Evolutionary conservation across 75 land plant genomes (phyloP).

Genomic region (Isoetes taiwanensis): DNA sequence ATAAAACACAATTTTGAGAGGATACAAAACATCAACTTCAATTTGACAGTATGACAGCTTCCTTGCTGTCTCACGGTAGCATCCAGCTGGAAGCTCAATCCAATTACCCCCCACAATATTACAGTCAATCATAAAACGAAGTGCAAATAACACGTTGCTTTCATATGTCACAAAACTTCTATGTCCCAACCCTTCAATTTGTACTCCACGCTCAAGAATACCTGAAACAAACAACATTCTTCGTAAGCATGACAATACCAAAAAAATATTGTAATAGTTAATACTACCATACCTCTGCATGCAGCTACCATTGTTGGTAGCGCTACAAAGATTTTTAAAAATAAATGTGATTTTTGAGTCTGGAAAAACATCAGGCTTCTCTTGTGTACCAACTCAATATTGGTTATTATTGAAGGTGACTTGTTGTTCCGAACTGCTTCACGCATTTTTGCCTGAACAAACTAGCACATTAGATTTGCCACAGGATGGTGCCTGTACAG

Average conservation of each 20-base stretch:
- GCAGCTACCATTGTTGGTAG: slow-evolving; percentile 94
- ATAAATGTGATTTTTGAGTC: slow-evolving; percentile 50
- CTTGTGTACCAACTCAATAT: slow-evolving; percentile 68
- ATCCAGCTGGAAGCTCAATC: slow-evolving; percentile 83
- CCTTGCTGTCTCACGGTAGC: slow-evolving; percentile 33
- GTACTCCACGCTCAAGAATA: slow-evolving; percentile 79
- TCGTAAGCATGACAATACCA: neutral
- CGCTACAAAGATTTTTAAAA: slow-evolving; percentile 80
- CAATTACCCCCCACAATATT: slow-evolving; percentile 96
- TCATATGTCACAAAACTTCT: slow-evolving; percentile 83
- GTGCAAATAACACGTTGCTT: slow-evolving; percentile 95
- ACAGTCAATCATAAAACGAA: slow-evolving; percentile 96
- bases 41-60: slow-evolving; percentile 71
- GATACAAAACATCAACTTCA: slow-evolving; percentile 91
- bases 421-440: slow-evolving; percentile 60
- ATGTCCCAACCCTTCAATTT: slow-evolving; percentile 73
- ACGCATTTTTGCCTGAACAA: slow-evolving; percentile 61
- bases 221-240: slow-evolving; percentile 25
- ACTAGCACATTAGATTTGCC: neutral
- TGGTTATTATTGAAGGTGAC: slow-evolving; percentile 46
- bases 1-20: slow-evolving; percentile 12
- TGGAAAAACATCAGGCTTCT: slow-evolving; percentile 91
- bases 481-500: neutral
- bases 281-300: slow-evolving; percentile 52
- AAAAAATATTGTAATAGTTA: neutral